A percentile compares a stretch with the other conserved stretches of the same genome.
phyloP scores from a whole-genome alignment of 345 rosid genomes.

The Euclidium syriacum region DNA sequence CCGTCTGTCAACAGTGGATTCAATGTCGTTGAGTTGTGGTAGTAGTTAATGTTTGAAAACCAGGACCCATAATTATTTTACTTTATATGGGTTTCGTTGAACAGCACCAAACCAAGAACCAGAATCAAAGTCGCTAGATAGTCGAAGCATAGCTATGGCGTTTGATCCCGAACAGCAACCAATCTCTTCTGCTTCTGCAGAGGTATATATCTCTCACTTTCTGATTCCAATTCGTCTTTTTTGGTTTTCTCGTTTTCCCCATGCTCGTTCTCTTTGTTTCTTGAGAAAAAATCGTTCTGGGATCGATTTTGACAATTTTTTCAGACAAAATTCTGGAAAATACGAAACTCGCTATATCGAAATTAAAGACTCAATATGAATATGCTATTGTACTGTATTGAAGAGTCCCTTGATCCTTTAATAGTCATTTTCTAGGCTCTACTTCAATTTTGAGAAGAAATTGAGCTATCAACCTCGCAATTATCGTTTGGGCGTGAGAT shows the following conservation, averaged over 20 bases:
- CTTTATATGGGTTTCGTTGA: background rate
- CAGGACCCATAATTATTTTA: background rate
- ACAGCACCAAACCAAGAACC: background rate
- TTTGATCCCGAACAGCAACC: constrained; percentile 47
- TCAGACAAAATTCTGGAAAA: background rate
- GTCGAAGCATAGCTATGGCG: constrained; percentile 35
- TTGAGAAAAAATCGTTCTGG: background rate
- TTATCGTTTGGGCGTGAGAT: background rate
- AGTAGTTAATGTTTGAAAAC: background rate
- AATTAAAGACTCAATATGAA: background rate
- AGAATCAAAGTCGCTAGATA: background rate
- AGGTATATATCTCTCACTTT: constrained; percentile 30
- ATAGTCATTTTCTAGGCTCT: background rate
- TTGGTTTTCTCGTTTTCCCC: background rate
- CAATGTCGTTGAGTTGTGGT: background rate
- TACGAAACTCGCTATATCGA: background rate
- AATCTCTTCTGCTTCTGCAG: constrained; percentile 27
- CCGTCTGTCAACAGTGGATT: background rate
- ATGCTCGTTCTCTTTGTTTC: background rate
- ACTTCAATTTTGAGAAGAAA: background rate
- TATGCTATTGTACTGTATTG: background rate
- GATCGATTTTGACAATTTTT: background rate
- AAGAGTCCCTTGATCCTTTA: background rate
- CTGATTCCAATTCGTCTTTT: background rate
- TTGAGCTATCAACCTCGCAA: background rate